These are phyloP conservation scores for Fragaria ananassa DNA, from an alignment of 306 rosid genomes.

Conservation along the genomic window DNA sequence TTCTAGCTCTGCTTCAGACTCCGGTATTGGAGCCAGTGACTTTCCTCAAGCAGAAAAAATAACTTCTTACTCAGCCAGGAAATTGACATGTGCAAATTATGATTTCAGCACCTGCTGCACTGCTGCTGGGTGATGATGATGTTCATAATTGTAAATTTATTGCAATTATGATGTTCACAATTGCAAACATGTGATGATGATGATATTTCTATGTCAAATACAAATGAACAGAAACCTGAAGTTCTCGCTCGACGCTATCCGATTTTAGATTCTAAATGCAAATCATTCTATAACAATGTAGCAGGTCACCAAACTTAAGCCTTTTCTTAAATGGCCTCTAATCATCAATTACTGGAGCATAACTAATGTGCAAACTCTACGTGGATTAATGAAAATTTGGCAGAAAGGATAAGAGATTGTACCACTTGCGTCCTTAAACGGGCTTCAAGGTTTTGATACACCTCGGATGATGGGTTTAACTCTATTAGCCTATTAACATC, in stretches of 20 bases:
- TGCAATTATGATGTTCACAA: slow-evolving; percentile 1
- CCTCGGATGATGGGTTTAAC: slow-evolving; percentile 85
- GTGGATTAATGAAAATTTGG: slow-evolving; percentile 9
- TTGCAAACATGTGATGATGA: neutral
- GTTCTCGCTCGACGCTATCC: neutral
- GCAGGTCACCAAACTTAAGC: neutral
- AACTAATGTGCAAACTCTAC: neutral
- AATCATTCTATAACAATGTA: neutral
- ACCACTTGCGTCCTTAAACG: slow-evolving; percentile 90
- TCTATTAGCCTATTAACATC: slow-evolving; percentile 85
- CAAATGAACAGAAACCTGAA: neutral
- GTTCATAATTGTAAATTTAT: slow-evolving; percentile 11
- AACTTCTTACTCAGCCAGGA: slow-evolving; percentile 39
- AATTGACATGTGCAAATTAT: slow-evolving; percentile 22
- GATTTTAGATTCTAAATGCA: neutral
- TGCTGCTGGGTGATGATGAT: slow-evolving; percentile 20
- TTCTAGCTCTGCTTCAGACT: slow-evolving; percentile 82
- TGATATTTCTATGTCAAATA: neutral
- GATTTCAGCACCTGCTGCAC: slow-evolving; percentile 20
- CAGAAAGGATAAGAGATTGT: slow-evolving; percentile 25
- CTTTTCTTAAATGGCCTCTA: neutral
- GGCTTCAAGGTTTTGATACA: slow-evolving; percentile 84
- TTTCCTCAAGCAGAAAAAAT: slow-evolving; percentile 71
- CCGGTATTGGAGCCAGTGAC: slow-evolving; percentile 98
- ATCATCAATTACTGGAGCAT: neutral